Evolutionary conservation across 306 rosid species (phyloP).

Genomic region (Prunus campanulata): DNA sequence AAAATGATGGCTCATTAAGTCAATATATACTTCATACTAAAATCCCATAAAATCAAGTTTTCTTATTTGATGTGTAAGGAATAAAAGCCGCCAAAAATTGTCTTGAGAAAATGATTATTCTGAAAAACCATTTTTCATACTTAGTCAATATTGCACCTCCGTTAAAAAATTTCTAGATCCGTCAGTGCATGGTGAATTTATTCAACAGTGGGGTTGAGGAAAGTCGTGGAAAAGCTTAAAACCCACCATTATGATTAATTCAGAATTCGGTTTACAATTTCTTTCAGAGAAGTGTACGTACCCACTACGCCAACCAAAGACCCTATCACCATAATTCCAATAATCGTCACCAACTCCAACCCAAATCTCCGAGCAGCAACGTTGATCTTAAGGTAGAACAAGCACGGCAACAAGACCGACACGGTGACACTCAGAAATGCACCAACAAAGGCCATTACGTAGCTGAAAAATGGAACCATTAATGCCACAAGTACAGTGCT

Average conservation of each 20-base stretch:
- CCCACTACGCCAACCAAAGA: slow-evolving; percentile 43
- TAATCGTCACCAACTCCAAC: slow-evolving; percentile 37
- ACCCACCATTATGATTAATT: neutral
- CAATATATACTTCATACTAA: too few relatives aligned
- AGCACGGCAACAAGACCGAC: slow-evolving; percentile 57
- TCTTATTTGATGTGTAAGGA: too few relatives aligned
- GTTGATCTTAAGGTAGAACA: slow-evolving; percentile 64
- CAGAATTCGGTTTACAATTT: slow-evolving; percentile 33
- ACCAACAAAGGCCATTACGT: slow-evolving; percentile 65
- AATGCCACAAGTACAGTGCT: slow-evolving; percentile 53
- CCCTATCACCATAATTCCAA: slow-evolving; percentile 43
- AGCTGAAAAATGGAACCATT: slow-evolving; percentile 53
- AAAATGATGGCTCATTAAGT: too few relatives aligned
- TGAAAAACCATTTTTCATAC: too few relatives aligned
- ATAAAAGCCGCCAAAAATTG: too few relatives aligned
- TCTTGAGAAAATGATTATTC: too few relatives aligned
- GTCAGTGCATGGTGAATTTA: too few relatives aligned
- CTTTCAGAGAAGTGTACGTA: slow-evolving; percentile 41
- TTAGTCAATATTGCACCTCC: too few relatives aligned
- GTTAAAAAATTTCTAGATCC: too few relatives aligned
- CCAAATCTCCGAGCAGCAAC: slow-evolving; percentile 40
- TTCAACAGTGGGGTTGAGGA: too few relatives aligned
- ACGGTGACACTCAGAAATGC: slow-evolving; percentile 43
- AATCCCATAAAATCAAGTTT: too few relatives aligned
- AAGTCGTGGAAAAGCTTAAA: neutral